Conservation (phyloP, 208 protist species). For the Trypanosoma brucei region DNA sequence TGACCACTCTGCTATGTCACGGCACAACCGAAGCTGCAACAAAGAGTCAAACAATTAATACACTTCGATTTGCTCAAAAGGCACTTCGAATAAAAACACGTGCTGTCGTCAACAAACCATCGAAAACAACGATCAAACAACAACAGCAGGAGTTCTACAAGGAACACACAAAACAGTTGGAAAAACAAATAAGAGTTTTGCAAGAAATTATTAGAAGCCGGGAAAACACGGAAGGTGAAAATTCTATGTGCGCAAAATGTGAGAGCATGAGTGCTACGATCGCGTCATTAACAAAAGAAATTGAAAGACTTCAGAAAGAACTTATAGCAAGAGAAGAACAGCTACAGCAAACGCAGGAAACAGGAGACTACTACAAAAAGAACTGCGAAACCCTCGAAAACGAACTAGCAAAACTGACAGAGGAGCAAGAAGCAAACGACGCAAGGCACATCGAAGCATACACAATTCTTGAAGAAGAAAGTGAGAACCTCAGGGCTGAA, state of each 20-base stretch:
- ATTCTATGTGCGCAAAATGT: no score
- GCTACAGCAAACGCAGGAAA: not conserved
- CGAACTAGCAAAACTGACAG: not conserved
- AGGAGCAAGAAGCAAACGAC: not conserved
- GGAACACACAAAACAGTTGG: constrained; percentile 36
- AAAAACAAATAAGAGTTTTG: constrained; percentile 32
- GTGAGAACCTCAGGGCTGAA: not conserved
- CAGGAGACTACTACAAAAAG: no score
- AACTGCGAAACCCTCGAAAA: no score
- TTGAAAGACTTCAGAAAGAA: constrained; percentile 10
- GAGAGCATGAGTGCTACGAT: not conserved
- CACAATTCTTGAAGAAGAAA: constrained; percentile 1
- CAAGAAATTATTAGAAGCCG: not conserved
- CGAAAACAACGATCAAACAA: constrained; percentile 36
- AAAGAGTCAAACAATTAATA: constrained; percentile 51
- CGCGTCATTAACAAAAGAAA: not conserved
- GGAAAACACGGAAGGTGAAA: no score
- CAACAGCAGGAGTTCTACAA: constrained; percentile 32
- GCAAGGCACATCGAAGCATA: constrained; percentile 5
- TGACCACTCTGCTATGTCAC: constrained; percentile 59
- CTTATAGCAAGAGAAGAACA: not conserved
- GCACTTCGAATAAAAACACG: constrained; percentile 57
- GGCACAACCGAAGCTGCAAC: constrained; percentile 21
- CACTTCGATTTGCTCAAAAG: constrained; percentile 60
- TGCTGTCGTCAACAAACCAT: constrained; percentile 38